A percentile compares a stretch with the other conserved stretches of the same genome.
These are phyloP conservation scores for Cichorium intybus DNA, from an alignment of 140 eudicot genomes.

Conservation along the genomic window DNA sequence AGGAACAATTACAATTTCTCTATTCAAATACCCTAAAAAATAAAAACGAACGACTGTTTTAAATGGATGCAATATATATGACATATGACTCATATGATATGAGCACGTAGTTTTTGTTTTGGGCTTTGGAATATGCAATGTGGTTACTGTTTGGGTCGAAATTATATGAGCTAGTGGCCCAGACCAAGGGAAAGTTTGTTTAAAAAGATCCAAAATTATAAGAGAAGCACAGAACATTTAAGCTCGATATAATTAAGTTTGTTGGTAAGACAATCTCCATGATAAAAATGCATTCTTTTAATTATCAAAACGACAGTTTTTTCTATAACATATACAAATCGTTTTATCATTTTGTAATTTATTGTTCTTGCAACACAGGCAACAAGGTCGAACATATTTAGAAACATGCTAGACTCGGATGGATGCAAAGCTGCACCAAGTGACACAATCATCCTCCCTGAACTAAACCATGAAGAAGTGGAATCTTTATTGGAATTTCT, in stretches of 20 bases:
- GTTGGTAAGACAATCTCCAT: not conserved
- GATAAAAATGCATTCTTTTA: too few relatives aligned
- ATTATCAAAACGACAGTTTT: too few relatives aligned
- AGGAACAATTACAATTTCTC: too few relatives aligned
- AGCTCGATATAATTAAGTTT: too few relatives aligned
- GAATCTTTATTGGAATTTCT: constrained; percentile 64
- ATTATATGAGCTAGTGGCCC: not conserved
- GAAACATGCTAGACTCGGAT: constrained; percentile 81
- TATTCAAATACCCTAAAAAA: too few relatives aligned
- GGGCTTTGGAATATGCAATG: not conserved
- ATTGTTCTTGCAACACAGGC: constrained; percentile 48
- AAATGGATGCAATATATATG: too few relatives aligned
- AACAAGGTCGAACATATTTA: constrained; percentile 63
- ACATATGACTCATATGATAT: too few relatives aligned
- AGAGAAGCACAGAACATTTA: too few relatives aligned
- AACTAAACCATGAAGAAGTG: constrained; percentile 65
- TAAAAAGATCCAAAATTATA: too few relatives aligned
- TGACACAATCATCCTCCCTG: constrained; percentile 60
- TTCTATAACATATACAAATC: not conserved
- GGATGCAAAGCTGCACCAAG: constrained; percentile 71
- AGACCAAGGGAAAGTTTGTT: not conserved
- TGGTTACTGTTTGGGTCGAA: not conserved
- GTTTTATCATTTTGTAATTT: not conserved
- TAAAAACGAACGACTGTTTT: too few relatives aligned
- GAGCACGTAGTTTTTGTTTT: not conserved